phyloP scores from a whole-genome alignment of 164 flowering plant species.

The Vitis cinerea region DNA sequence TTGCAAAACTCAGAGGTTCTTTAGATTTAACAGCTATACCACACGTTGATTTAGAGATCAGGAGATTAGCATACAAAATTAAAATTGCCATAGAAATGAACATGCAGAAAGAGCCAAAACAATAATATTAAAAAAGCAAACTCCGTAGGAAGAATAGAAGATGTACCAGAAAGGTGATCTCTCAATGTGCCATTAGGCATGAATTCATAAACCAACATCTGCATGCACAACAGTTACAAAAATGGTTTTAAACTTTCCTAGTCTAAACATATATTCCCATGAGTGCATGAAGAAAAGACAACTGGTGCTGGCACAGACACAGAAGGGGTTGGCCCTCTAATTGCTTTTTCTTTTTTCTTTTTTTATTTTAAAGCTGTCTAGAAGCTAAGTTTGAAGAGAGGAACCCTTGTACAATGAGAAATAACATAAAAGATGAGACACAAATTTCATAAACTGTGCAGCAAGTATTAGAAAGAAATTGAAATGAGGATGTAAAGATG shows the following conservation, averaged over 20 bases:
- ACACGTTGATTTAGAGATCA: constrained; percentile 2
- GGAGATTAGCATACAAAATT: not conserved
- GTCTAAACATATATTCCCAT: too few species aligned
- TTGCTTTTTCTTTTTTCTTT: too few species aligned
- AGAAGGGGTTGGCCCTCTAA: too few species aligned
- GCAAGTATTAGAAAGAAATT: too few species aligned
- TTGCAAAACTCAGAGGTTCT: constrained; percentile 50
- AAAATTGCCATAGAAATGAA: not conserved
- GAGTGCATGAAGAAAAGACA: too few species aligned
- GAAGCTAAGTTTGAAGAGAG: too few species aligned
- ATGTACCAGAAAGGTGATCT: constrained; percentile 69
- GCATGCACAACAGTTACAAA: constrained; percentile 15
- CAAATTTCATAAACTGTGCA: too few species aligned
- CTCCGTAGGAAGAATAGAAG: not conserved
- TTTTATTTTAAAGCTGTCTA: too few species aligned
- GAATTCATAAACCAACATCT: constrained; percentile 88
- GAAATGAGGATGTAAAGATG: too few species aligned
- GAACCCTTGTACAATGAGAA: too few species aligned
- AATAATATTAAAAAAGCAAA: not conserved
- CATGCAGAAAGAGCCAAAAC: not conserved
- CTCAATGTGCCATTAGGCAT: constrained; percentile 78
- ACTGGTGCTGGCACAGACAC: too few species aligned
- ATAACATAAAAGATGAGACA: too few species aligned
- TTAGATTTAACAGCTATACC: constrained; percentile 42
- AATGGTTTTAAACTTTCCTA: not conserved